Percentiles rank a stretch among this genome's conserved stretches.
These are phyloP conservation scores for Leptoxyphium fumago DNA, from an alignment of 2,329 filamentous ascomycete species.

Conservation along the genomic window DNA sequence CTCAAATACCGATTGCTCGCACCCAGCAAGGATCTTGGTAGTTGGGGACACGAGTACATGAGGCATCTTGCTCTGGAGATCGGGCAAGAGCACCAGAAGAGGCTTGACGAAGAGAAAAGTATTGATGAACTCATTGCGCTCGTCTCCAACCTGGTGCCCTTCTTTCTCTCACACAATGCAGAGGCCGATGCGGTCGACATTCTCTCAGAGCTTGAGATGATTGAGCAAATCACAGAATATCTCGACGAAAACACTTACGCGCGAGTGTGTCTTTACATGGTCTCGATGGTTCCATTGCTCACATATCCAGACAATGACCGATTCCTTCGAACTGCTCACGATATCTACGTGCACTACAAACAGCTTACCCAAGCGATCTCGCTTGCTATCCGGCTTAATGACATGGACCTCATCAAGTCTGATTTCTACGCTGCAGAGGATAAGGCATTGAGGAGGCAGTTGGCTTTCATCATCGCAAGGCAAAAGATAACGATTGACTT, in stretches of 20 bases:
- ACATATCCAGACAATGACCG: conserved; percentile 96
- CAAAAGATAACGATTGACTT: conserved; percentile 76
- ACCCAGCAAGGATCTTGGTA: conserved; percentile 80
- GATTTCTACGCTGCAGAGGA: conserved; percentile 73
- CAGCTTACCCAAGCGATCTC: conserved; percentile 89
- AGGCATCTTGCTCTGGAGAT: conserved; percentile 91
- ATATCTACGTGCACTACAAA: conserved; percentile 86
- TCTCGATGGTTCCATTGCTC: conserved; percentile 94
- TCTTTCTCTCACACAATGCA: conserved; percentile 93
- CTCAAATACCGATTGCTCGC: conserved; percentile 88
- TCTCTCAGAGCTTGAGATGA: conserved; percentile 94
- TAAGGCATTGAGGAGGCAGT: conserved; percentile 73
- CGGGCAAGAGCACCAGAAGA: conserved; percentile 81
- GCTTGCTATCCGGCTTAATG: conserved; percentile 84
- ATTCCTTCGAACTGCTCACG: conserved; percentile 83
- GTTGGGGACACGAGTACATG: conserved; percentile 98
- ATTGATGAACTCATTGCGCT: conserved; percentile 75
- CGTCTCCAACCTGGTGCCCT: conserved; percentile 70
- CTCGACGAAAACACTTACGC: conserved; percentile 89
- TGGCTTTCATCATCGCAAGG: conserved; percentile 81
- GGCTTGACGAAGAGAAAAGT: conserved; percentile 70
- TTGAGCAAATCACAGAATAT: conserved; percentile 76
- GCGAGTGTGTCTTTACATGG: conserved; percentile 92
- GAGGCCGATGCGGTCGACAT: conserved; percentile 96
- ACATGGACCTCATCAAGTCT: conserved; percentile 58